Conservation (phyloP, 1,284 basidiomycete genomes). For the Rhizopogon parksii region DNA sequence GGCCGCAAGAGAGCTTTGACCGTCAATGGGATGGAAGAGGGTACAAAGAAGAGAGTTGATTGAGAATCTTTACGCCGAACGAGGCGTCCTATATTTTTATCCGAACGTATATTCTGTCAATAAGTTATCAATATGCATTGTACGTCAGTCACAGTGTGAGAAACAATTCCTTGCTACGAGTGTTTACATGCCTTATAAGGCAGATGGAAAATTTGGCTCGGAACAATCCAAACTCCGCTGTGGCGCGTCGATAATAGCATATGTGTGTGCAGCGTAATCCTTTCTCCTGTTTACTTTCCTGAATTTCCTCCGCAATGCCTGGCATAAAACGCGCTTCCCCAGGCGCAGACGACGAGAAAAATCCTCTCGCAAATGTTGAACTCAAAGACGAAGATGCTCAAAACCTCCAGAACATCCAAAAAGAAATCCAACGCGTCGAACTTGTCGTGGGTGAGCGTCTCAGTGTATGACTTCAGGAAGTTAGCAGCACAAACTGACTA, state of each 20-base stretch:
- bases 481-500: constrained; percentile 9
- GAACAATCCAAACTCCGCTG: constrained; percentile 3
- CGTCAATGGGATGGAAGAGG: constrained; percentile 44
- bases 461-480: constrained; percentile 2
- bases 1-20: constrained; percentile 33
- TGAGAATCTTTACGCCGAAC: constrained; percentile 26
- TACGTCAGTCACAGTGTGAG: too few relatives aligned
- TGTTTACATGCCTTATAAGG: too few relatives aligned
- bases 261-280: background rate
- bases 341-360: constrained; percentile 63
- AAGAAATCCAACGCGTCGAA: constrained; percentile 61
- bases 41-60: constrained; percentile 65
- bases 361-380: constrained; percentile 57
- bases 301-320: constrained; percentile 17
- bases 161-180: too few relatives aligned
- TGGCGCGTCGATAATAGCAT: background rate
- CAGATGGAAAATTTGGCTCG: too few relatives aligned
- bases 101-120: background rate
- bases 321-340: constrained; percentile 72
- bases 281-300: background rate
- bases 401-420: constrained; percentile 56
- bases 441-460: constrained; percentile 56
- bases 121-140: too few relatives aligned
- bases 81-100: background rate
- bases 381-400: constrained; percentile 62